These are phyloP conservation scores for Suhomyces coccinellae DNA, from an alignment of 1,139 yeast species.

Conservation along the genomic window DNA sequence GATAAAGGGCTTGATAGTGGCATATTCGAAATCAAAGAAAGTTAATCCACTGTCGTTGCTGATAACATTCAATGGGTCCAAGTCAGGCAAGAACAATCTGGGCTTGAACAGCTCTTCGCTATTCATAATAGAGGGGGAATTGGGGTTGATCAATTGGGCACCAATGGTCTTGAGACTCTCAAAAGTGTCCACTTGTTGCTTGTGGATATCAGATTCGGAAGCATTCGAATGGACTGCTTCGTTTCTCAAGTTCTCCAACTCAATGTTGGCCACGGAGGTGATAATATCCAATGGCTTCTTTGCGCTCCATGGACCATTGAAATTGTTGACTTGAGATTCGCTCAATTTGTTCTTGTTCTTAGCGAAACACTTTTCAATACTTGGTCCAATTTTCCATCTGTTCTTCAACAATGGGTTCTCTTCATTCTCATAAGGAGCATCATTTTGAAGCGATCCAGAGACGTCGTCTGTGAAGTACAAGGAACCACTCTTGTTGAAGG, in stretches of 20 bases:
- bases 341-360: conserved; percentile 57
- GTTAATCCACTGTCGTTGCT: conserved; percentile 40
- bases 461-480: conserved; percentile 73
- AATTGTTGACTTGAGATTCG: conserved; percentile 44
- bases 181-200: conserved; percentile 55
- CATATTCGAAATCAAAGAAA: conserved; percentile 79
- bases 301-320: conserved; percentile 75
- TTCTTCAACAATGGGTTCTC: conserved; percentile 50
- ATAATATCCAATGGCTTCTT: conserved; percentile 61
- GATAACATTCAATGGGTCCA: conserved; percentile 85
- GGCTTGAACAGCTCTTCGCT: conserved; percentile 66
- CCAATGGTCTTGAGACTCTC: conserved; percentile 58
- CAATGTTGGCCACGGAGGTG: conserved; percentile 62
- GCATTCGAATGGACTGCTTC: conserved; percentile 6
- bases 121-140: conserved; percentile 56
- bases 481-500: conserved; percentile 78
- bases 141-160: conserved; percentile 53
- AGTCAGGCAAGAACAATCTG: conserved; percentile 74
- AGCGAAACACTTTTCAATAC: conserved; percentile 76
- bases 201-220: conserved; percentile 29
- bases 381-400: conserved; percentile 92
- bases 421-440: conserved; percentile 67
- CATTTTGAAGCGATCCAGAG: conserved; percentile 37
- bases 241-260: conserved; percentile 55
- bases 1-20: conserved; percentile 77